phyloP scores from a whole-genome alignment of 1,284 basidiomycete genomes.

The Ganoderma boninense region DNA sequence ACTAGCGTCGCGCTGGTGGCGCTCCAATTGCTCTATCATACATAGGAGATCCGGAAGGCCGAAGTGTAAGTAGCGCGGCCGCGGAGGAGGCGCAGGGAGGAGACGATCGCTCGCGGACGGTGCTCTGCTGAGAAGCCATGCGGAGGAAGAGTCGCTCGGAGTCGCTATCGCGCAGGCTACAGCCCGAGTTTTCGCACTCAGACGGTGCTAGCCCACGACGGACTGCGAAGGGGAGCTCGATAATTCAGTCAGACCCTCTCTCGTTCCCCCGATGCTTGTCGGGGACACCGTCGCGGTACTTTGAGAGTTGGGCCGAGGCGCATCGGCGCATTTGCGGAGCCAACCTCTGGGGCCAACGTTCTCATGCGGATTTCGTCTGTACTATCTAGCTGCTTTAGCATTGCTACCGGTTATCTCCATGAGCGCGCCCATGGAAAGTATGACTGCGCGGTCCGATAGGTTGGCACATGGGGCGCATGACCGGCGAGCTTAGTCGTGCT shows the following conservation, averaged over 20 bases:
- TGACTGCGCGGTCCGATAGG: background rate
- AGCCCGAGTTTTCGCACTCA: background rate
- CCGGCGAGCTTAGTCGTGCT: background rate
- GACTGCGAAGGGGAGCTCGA: background rate
- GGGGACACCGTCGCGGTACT: background rate
- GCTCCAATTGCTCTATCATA: background rate
- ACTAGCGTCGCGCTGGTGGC: background rate
- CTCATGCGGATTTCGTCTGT: background rate
- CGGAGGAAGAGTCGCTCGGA: too few relatives aligned
- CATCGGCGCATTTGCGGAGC: background rate
- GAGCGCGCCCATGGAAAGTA: background rate
- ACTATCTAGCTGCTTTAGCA: background rate
- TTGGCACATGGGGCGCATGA: background rate
- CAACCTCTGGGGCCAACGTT: background rate
- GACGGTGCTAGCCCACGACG: background rate
- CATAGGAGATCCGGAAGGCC: too few relatives aligned
- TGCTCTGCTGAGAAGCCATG: background rate
- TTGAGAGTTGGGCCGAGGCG: background rate
- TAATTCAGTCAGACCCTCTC: background rate
- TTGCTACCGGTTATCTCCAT: background rate
- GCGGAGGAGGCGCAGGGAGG: background rate
- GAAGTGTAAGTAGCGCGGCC: background rate
- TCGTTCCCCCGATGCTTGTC: conserved; percentile 3
- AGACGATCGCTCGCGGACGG: background rate
- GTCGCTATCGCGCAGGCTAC: background rate